Evolutionary conservation across 2,329 filamentous ascomycete genomes (phyloP).

Genomic region (Aureobasidium sp.): DNA sequence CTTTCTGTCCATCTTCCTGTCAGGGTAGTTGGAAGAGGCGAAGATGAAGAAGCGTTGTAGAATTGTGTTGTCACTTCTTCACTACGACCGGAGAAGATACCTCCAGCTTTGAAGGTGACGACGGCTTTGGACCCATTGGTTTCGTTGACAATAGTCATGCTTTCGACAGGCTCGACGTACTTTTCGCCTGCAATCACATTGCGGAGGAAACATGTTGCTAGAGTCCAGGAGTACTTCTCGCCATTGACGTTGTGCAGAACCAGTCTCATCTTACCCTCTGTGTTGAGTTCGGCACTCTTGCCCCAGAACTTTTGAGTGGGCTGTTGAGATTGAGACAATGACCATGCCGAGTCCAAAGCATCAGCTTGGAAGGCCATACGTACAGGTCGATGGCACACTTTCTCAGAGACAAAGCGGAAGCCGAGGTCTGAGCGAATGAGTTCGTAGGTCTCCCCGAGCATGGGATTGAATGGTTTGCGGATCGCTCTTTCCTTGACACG

Average conservation of each 20-base stretch:
- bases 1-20: constrained; percentile 76
- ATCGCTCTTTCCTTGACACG: constrained; percentile 85
- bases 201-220: constrained; percentile 81
- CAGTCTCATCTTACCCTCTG: constrained; percentile 76
- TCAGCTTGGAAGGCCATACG: constrained; percentile 92
- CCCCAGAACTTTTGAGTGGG: constrained; percentile 98
- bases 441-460: constrained; percentile 93
- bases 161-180: constrained; percentile 90
- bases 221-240: constrained; percentile 65
- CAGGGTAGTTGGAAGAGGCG: constrained; percentile 59
- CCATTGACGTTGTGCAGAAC: constrained; percentile 49
- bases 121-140: constrained; percentile 71
- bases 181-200: constrained; percentile 98
- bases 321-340: constrained; percentile 74
- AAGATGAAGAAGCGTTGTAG: constrained; percentile 44
- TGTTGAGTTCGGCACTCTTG: constrained; percentile 89
- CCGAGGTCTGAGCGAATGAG: constrained; percentile 79
- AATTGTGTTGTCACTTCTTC: constrained; percentile 80
- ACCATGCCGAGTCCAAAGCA: constrained; percentile 53
- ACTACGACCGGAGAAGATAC: constrained; percentile 91
- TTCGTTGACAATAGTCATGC: constrained; percentile 79
- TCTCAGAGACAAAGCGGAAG: constrained; percentile 85
- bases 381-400: constrained; percentile 87
- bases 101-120: constrained; percentile 88
- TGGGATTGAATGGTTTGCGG: constrained; percentile 94